phyloP scores from a whole-genome alignment of 768 basidiomycete genomes.

The Lactifluus echinatus region DNA sequence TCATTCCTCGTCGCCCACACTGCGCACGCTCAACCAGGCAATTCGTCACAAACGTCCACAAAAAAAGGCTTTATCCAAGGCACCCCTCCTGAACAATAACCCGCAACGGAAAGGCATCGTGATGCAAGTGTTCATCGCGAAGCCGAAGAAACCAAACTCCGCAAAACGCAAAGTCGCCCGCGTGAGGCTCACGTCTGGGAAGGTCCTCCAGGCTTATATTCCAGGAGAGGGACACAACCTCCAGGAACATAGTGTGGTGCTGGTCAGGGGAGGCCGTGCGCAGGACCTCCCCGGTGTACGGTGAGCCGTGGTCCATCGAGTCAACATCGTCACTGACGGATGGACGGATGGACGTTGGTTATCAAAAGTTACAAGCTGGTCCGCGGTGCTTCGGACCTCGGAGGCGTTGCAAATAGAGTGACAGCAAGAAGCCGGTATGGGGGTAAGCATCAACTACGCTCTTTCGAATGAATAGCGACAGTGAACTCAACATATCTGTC shows the following conservation, averaged over 20 bases:
- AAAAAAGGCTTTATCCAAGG: conserved; percentile 44
- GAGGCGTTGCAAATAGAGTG: conserved; percentile 77
- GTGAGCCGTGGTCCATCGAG: conserved; percentile 36
- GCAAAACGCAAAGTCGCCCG: conserved; percentile 95
- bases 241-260: conserved; percentile 94
- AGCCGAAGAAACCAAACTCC: conserved; percentile 97
- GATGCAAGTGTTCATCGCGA: conserved; percentile 66
- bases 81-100: conserved; percentile 71
- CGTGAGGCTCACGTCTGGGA: conserved; percentile 85
- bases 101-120: conserved; percentile 93
- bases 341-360: not conserved
- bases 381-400: conserved; percentile 85
- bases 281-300: conserved; percentile 98
- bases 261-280: conserved; percentile 90
- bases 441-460: conserved; percentile 39
- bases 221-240: conserved; percentile 96
- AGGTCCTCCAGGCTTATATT: conserved; percentile 87
- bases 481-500: not conserved
- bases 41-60: conserved; percentile 58
- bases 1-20: conserved; percentile 49
- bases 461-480: not conserved
- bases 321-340: not conserved
- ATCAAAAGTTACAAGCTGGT: conserved; percentile 82
- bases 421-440: conserved; percentile 87
- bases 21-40: conserved; percentile 79